Evolutionary conservation across 306 rosid species (phyloP), one percentile per base, ranked within the genome.

Genomic region (Begonia fuchsioides): DNA sequence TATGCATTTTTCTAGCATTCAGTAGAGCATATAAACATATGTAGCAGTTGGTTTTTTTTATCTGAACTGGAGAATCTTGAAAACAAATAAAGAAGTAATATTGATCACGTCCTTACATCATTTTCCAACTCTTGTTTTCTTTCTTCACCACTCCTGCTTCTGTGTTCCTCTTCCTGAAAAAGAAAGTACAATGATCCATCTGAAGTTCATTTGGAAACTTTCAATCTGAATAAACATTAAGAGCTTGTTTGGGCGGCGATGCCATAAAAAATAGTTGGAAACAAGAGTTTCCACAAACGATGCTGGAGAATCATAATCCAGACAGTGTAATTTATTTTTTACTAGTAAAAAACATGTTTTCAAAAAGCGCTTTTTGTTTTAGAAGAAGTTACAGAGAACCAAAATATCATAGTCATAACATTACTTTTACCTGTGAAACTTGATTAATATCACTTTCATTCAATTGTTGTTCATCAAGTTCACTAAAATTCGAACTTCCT

Each of bases 391-490:
- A 47, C 40, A 50, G 35, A 4, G 35, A 26, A 26, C 35, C 35
- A 26, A 26, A 26, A 26, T 8, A 26, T 26, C 35, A 4, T 26
- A 26, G 5, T 26, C 35, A 26, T 26, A 40, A 0, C 5, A 26
- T 2, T 26, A 26, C 3, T 12, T 54, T 65, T 80, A 90, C 97
- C 97, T 76, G 60, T 2, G 65, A 68, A 56, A 79, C 55, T 58
- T 69, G 74, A 51, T 48, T 56, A 39, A 20, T 18, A 61, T 50
- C 58, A 16, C 65, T 63, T 52, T 51, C 77, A 60, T 61, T 68
- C 50, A 51, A 43, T 13, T 43, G 60, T 54, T 60, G 65, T 32
- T 59, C 65, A 26, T 51, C 54, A 58, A 17, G 65, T 47, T 67
- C 76, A 60, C 59, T 68, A 54, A 60, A 41, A 44, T 57, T 56